Base-by-base conservation (phyloP, 352 stramenopile genomes). In the Phytophthora pseudosyringae region DNA sequence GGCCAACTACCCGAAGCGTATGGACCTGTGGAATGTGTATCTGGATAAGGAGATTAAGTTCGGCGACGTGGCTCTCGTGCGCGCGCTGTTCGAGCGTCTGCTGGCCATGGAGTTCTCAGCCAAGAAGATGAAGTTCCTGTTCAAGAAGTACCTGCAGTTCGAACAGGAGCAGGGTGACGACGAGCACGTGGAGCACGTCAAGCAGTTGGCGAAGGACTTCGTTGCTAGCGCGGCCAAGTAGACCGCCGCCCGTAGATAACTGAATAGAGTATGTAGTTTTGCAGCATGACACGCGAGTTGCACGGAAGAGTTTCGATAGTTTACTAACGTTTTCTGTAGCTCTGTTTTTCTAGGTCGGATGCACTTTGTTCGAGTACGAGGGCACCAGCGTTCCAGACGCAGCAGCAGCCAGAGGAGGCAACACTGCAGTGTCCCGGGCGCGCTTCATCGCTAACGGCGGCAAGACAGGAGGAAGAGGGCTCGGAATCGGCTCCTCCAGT, bases 41-140 rank as follows among this genome's bases (percentile, higher is more conserved):
- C 66, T 98, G 68, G 97, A 99, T 75, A 98, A 98, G 78, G 97
- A 99, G 81, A 88, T 98, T 58, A 98, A 98, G 79, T 95, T 89
- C 44, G 84, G 94, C 44, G 73, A 76, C 57, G 88, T 94, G 33
- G 80, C 76, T 1, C 74, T 89, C n/a, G 95, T 97, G 47, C 86
- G 97, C 33, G 71, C 79, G 21, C 80, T 99, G 45, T 97, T 99
- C 47, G 86, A 97, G 59, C 92, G 89, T 11, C 75, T 98, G n/a
- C 58, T 98, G 15, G 87, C 88, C 16, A 95, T 98, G 81, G 96
- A 98, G 31, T 98, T 98, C 44, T 97, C 84, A 7, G 87, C 97
- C 60, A 98, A 98, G 73, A 97, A 99, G 87, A 99, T 99, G 95
- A 99, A 99, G 79, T 98, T 95, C 62, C 67, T 98, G 59, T 99